These are phyloP conservation scores for Kuraishia borneana DNA, from an alignment of 805 yeast genomes.

Conservation along the genomic window DNA sequence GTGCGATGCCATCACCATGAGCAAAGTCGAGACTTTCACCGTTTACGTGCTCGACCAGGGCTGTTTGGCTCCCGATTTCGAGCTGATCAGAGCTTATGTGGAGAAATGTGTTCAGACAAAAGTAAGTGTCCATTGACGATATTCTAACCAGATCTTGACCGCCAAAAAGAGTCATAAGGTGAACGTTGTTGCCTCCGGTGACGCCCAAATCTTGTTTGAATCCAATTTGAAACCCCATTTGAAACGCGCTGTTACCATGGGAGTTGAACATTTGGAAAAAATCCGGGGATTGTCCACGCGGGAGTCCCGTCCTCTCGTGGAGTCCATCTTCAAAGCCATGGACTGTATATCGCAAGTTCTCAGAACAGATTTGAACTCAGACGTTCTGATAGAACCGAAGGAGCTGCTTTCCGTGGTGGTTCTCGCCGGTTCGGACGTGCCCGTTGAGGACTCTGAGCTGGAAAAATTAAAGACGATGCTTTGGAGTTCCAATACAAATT, in stretches of 20 bases:
- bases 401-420: not conserved
- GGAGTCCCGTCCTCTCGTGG: not conserved
- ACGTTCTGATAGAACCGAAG: not conserved
- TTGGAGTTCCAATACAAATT: not conserved
- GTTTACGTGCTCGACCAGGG: slow-evolving; percentile 34
- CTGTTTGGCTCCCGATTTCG: slow-evolving; percentile 22
- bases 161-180: slow-evolving; percentile 5
- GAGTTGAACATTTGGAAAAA: not conserved
- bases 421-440: not conserved
- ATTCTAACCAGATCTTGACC: slow-evolving; percentile 10
- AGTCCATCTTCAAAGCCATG: not conserved
- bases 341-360: not conserved
- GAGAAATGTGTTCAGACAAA: slow-evolving; percentile 6
- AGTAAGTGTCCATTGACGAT: slow-evolving; percentile 9
- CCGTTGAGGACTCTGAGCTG: too few species aligned
- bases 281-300: not conserved
- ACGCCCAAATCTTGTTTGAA: not conserved
- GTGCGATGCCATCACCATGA: not conserved
- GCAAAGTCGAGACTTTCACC: slow-evolving; percentile 2
- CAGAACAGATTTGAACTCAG: not conserved
- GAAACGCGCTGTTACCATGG: not conserved
- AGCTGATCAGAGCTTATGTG: slow-evolving; percentile 25
- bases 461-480: not conserved
- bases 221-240: not conserved
- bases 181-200: slow-evolving; percentile 2